A percentile compares a stretch with the other conserved stretches of the same genome.
Conservation (phyloP, 805 yeast genomes). For the Wickerhamomyces silvicola region DNA sequence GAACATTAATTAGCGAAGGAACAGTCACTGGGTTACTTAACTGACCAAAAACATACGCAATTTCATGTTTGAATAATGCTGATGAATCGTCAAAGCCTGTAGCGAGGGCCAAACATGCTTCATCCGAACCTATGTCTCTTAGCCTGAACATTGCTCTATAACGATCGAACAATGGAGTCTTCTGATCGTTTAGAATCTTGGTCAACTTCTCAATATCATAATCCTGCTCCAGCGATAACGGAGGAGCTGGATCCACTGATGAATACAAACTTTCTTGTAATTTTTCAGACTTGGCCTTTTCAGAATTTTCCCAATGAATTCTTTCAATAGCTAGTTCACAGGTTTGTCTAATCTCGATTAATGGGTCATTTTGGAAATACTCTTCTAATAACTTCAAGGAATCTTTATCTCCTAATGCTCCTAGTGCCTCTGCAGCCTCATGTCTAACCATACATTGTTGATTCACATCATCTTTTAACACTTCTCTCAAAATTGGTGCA, state of each 20-base stretch:
- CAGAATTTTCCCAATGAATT: slow-evolving; percentile 86
- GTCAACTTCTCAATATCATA: slow-evolving; percentile 63
- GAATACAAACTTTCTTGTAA: slow-evolving; percentile 73
- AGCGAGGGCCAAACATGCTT: slow-evolving; percentile 89
- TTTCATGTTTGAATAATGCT: slow-evolving; percentile 94
- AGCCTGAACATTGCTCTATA: slow-evolving; percentile 98
- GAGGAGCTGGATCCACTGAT: slow-evolving; percentile 98
- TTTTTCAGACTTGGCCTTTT: slow-evolving; percentile 54
- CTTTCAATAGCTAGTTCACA: slow-evolving; percentile 96
- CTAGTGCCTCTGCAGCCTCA: slow-evolving; percentile 98
- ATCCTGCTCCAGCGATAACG: slow-evolving; percentile 61
- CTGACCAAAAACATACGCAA: slow-evolving; percentile 98
- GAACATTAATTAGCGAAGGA: slow-evolving; percentile 77
- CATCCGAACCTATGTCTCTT: slow-evolving; percentile 90
- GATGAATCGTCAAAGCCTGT: slow-evolving; percentile 84
- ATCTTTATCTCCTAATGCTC: slow-evolving; percentile 82
- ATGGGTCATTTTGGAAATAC: slow-evolving; percentile 66
- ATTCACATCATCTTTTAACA: slow-evolving; percentile 48
- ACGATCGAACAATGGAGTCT: slow-evolving; percentile 79
- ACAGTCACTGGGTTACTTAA: slow-evolving; percentile 89
- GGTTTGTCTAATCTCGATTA: slow-evolving; percentile 88
- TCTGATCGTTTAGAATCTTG: slow-evolving; percentile 66
- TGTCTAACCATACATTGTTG: slow-evolving; percentile 98
- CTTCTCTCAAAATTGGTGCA: slow-evolving; percentile 68
- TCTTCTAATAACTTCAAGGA: slow-evolving; percentile 61